phyloP scores from a whole-genome alignment of 257 asterid species.

The Solanum corneliomulleri region DNA sequence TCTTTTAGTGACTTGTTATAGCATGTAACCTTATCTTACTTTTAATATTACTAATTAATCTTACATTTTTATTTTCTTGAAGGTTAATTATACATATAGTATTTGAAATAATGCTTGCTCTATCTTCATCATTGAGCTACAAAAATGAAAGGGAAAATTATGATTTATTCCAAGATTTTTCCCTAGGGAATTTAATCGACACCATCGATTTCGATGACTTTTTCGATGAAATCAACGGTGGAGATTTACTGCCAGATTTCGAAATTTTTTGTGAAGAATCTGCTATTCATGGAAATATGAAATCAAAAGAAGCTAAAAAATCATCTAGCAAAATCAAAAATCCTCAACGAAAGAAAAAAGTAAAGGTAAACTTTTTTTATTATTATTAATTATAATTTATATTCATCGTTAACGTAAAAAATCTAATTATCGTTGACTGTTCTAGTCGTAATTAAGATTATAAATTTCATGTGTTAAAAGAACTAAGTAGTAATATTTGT shows the following conservation, averaged over 20 bases:
- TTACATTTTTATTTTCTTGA: background rate
- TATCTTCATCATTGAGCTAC: background rate
- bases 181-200: constrained; percentile 44
- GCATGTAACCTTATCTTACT: background rate
- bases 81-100: background rate
- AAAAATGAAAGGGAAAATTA: constrained; percentile 1
- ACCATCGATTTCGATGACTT: constrained; percentile 69
- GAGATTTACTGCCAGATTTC: constrained; percentile 57
- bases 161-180: constrained; percentile 39
- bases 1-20: background rate
- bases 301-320: constrained; percentile 20
- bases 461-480: background rate
- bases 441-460: background rate
- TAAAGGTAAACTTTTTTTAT: constrained; percentile 34
- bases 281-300: constrained; percentile 11
- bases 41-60: background rate
- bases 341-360: constrained; percentile 53
- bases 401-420: background rate
- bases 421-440: background rate
- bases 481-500: background rate
- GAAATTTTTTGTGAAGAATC: constrained; percentile 38
- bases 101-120: background rate
- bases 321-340: constrained; percentile 26
- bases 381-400: background rate
- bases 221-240: constrained; percentile 49